phyloP scores from a whole-genome alignment of 148 eudicot species.

The Persicaria tinctoria region DNA sequence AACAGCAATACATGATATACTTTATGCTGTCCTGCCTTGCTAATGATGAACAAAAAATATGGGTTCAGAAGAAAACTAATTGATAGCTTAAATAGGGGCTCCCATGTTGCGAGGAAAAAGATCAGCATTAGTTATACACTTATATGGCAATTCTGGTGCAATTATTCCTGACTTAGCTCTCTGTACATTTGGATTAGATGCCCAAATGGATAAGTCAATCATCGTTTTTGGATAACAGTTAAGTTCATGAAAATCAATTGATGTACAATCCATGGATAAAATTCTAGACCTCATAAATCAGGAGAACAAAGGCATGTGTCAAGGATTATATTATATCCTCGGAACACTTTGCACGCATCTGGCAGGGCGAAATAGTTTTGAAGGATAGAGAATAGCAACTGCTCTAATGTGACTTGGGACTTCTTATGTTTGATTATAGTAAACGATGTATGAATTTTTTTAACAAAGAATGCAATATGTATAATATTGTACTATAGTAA shows the following conservation, averaged over 20 bases:
- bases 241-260: neutral
- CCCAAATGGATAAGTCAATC: neutral
- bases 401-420: neutral
- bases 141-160: neutral
- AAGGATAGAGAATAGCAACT: neutral
- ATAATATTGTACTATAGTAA: neutral
- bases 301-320: too few relatives aligned
- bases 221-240: neutral
- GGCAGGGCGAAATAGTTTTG: neutral
- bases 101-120: neutral
- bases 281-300: too few relatives aligned
- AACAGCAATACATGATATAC: neutral
- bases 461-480: too few relatives aligned
- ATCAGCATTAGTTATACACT: neutral
- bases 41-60: neutral
- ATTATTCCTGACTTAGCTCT: neutral
- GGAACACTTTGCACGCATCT: too few relatives aligned
- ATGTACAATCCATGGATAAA: neutral
- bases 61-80: neutral
- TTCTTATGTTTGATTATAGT: neutral
- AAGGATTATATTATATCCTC: too few relatives aligned
- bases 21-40: neutral
- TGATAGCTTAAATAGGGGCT: neutral
- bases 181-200: neutral
- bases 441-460: too few relatives aligned